Base-by-base conservation (phyloP, 768 basidiomycete genomes). In the Clavaria fumosa region DNA sequence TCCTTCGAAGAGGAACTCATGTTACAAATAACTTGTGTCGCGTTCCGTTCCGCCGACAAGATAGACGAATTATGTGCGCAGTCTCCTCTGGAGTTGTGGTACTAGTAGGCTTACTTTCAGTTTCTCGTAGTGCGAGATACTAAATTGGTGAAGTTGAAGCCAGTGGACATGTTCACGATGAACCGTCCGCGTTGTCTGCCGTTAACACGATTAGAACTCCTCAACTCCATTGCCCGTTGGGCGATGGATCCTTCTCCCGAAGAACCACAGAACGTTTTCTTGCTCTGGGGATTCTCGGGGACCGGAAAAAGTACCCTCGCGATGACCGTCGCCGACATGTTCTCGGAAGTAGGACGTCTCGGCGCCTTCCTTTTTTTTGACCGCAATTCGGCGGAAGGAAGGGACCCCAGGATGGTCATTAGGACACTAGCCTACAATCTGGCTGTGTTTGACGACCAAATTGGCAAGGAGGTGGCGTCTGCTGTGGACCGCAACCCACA, bases 341-440 rank as follows among this genome's bases (percentile, higher is more conserved):
- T 54, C 19, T 45, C 51, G n/a, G 46, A 56, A 1, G 40, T 53
- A 4, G 51, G 51, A 9, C 54, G 52, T 22, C 60, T 60, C 4
- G 59, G 60, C 5, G 55, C 59, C 1, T 61, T 57, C 35, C 22
- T 45, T 3, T 57, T 61, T 27, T 60, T 62, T 45, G 48, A 53
- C 12, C 53, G 60, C 6, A 49, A 53, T 9, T 34, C 58, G 4
- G 47, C 46, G 3, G 43, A 49, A 34, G 46, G 55, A 6, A 55
- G 48, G 5, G 51, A 61, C 17, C 50, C 59, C 5, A 32, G 47
- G 1, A 5, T 43, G 15, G 50, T 60, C 35, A 47, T 60, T 24
- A 50, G 57, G 23, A 61, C 59, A 20, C 40, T 58, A 23, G 59
- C 59, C 0, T 53, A 53, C 34, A 59, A 59, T 10, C 52, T 62